Base-by-base conservation (phyloP, 345 rosid species). In the Salix caprea region DNA sequence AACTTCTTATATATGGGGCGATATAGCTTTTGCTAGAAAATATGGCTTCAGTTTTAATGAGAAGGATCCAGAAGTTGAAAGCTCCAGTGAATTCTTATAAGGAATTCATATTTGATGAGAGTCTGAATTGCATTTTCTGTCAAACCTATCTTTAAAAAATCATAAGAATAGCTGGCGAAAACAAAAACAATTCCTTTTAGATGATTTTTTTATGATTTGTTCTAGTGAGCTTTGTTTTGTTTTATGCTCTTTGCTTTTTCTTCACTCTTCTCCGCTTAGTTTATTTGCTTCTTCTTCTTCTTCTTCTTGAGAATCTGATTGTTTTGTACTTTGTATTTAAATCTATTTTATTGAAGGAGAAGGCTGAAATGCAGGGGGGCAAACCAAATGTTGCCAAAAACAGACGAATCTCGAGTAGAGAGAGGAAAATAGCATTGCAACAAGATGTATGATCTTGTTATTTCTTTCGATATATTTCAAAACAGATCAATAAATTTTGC, bases 371-470 rank as follows among this genome's bases (percentile, higher is more conserved):
- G 78, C 93, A 83, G 87, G 86, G 84, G 69, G 85, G 32, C 71
- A 87, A 79, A 68, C 48, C 83, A 24, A 81, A 56, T 10, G 70
- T 73, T 75, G 83, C 83, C 56, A 77, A 77, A 56, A 78, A 82
- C 64, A 79, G 83, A 65, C 78, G 74, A 71, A 80, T 75, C 2
- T 62, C 85, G 9, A 88, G 82, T 78, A 74, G 78, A 78, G 89
- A 90, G 80, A 89, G 80, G 86, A 89, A 87, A 84, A 68, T 85
- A 75, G 85, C 96, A 48, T 79, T 95, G 77, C 87, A 88, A 56
- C 90, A 88, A 86, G 97, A 95, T 88, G 98, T 95, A 86, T 11
- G n/a, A 16, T 50, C 7, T 32, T 24, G 42, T 72, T 65, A 19
- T 66, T 40, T 52, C 28, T 23, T 6, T 28, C 16, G 37, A 5